phyloP scores from a whole-genome alignment of 1,284 basidiomycete genomes.

The Apiotrichum porosum region DNA sequence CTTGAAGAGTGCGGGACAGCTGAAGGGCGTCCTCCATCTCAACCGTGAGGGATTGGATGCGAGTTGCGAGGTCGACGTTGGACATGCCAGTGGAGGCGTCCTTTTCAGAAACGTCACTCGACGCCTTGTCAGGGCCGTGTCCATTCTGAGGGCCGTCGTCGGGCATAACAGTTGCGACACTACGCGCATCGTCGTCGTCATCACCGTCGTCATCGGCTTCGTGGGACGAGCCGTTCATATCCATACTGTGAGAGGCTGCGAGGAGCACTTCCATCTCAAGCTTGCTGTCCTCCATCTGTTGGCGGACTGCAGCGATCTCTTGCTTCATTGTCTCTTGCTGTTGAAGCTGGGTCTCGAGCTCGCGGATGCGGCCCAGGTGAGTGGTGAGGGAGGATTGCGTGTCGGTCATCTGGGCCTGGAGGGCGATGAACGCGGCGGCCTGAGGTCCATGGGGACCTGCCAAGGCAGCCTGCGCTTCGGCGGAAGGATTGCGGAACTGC shows the following conservation, averaged over 20 bases:
- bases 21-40: conserved; percentile 75
- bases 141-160: conserved; percentile 48
- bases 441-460: conserved; percentile 43
- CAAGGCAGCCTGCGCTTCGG: conserved; percentile 43
- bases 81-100: background rate
- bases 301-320: conserved; percentile 68
- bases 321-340: conserved; percentile 82
- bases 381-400: conserved; percentile 73
- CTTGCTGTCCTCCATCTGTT: conserved; percentile 61
- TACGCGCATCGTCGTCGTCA: conserved; percentile 45
- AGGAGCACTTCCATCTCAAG: conserved; percentile 40
- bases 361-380: conserved; percentile 80
- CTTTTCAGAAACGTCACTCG: conserved; percentile 1
- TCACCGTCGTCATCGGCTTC: conserved; percentile 64
- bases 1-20: conserved; percentile 67
- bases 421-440: conserved; percentile 53
- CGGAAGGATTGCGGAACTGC: conserved; percentile 42
- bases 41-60: conserved; percentile 63
- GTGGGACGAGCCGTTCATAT: conserved; percentile 45
- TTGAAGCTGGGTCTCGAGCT: conserved; percentile 68
- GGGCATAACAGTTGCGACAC: conserved; percentile 41
- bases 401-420: conserved; percentile 78
- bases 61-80: conserved; percentile 65
- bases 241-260: conserved; percentile 16
- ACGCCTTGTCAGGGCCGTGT: conserved; percentile 10